Percentiles rank a stretch among this genome's conserved stretches.
Conservation (phyloP, 495 filamentous ascomycete genomes). For the Neurospora sp. region DNA sequence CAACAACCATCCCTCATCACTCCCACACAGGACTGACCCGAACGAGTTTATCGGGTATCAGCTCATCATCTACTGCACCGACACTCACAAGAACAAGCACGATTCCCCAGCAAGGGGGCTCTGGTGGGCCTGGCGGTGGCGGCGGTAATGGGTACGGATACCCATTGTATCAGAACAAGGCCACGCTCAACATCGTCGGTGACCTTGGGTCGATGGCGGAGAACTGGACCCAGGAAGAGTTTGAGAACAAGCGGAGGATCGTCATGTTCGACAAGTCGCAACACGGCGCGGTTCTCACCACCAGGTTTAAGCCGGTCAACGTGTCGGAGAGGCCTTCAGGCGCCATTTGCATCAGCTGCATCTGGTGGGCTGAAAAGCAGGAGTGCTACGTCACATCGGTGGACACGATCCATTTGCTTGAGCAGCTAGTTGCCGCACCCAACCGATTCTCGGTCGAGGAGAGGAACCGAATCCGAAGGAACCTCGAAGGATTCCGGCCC, state of each 20-base stretch:
- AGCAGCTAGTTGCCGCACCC: constrained; percentile 64
- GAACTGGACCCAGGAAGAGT: constrained; percentile 73
- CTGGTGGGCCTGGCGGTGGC: constrained; percentile 27
- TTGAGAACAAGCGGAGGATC: constrained; percentile 62
- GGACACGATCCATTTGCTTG: constrained; percentile 87
- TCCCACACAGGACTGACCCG: constrained; percentile 26
- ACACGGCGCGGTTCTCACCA: constrained; percentile 59
- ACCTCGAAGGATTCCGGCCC: constrained; percentile 85
- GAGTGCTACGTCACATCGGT: constrained; percentile 93
- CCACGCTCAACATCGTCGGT: constrained; percentile 72
- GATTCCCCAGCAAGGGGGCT: constrained; percentile 47
- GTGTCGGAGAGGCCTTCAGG: constrained; percentile 61
- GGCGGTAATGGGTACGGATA: constrained; percentile 63
- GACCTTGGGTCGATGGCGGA: constrained; percentile 71
- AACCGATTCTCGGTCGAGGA: constrained; percentile 85
- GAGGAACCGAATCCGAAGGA: constrained; percentile 93
- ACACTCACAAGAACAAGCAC: constrained; percentile 77
- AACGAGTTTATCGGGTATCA: constrained; percentile 26
- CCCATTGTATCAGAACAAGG: constrained; percentile 76
- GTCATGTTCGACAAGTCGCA: constrained; percentile 81
- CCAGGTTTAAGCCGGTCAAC: constrained; percentile 60
- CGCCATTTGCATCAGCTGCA: constrained; percentile 82
- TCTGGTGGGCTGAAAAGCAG: constrained; percentile 81
- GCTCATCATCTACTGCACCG: constrained; percentile 40
- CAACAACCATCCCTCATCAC: constrained; percentile 14